phyloP scores from a whole-genome alignment of 345 rosid species.

The Syzygium jambos region DNA sequence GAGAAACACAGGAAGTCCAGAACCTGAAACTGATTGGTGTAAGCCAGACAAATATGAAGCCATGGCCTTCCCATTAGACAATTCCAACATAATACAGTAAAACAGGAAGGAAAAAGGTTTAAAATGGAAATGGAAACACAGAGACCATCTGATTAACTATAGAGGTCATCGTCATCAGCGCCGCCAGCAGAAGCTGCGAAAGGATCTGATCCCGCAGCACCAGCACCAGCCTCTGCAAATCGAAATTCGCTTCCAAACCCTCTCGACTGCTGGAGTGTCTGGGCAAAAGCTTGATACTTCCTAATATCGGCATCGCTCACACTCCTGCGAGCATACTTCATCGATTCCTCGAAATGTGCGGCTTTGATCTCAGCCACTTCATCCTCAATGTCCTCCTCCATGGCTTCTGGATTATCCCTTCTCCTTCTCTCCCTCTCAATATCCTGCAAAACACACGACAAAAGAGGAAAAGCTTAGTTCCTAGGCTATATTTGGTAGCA shows the following conservation, averaged over 20 bases:
- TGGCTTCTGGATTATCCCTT: constrained; percentile 82
- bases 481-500: not conserved
- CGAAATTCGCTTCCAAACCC: constrained; percentile 83
- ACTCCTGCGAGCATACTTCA: constrained; percentile 88
- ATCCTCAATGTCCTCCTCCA: constrained; percentile 86
- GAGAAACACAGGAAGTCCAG: not conserved
- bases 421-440: constrained; percentile 83
- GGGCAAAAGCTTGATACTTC: constrained; percentile 94
- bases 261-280: constrained; percentile 88
- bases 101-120: not conserved
- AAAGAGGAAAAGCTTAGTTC: not conserved
- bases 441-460: constrained; percentile 33
- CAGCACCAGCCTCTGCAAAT: constrained; percentile 38
- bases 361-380: constrained; percentile 83
- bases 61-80: not conserved
- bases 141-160: constrained; percentile 12
- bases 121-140: not conserved
- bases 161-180: constrained; percentile 82
- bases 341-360: constrained; percentile 86
- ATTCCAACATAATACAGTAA: not conserved
- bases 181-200: constrained; percentile 64
- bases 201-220: constrained; percentile 49
- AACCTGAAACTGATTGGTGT: not conserved
- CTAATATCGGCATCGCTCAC: constrained; percentile 92
- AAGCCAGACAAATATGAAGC: not conserved